These are phyloP conservation scores for Epichloe hybrida DNA, from an alignment of 2,329 filamentous ascomycete genomes.

Conservation along the genomic window DNA sequence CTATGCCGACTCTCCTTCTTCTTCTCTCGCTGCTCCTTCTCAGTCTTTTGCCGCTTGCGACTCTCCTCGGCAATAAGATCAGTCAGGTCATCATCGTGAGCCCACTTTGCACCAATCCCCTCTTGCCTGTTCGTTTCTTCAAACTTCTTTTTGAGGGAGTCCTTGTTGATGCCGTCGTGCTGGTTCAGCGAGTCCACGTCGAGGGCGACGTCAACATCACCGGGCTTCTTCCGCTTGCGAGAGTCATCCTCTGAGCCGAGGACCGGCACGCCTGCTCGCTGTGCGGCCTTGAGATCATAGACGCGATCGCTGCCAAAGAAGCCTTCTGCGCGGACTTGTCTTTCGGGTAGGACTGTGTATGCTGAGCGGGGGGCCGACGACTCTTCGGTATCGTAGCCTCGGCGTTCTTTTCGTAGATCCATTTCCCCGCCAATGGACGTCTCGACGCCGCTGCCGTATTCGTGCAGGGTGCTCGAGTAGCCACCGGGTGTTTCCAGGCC, in stretches of 20 bases:
- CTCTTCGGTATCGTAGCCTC: conserved; percentile 82
- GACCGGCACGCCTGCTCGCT: conserved; percentile 47
- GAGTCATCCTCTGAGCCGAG: conserved; percentile 68
- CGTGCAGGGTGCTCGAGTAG: conserved; percentile 65
- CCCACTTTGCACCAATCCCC: conserved; percentile 54
- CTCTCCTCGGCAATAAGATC: conserved; percentile 94
- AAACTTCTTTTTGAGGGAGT: conserved; percentile 67
- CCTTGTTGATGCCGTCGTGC: conserved; percentile 69
- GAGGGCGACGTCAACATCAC: conserved; percentile 85
- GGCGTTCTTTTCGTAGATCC: conserved; percentile 70
- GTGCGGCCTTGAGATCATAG: conserved; percentile 61
- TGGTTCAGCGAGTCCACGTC: conserved; percentile 69
- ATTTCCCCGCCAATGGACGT: conserved; percentile 77
- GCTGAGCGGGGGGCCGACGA: conserved; percentile 60
- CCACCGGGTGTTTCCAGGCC: conserved; percentile 73
- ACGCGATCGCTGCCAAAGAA: conserved; percentile 94
- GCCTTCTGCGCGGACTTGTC: conserved; percentile 69
- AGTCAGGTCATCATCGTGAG: conserved; percentile 74
- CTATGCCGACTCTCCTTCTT: conserved; percentile 42
- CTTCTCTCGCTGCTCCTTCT: conserved; percentile 63
- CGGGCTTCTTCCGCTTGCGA: conserved; percentile 86
- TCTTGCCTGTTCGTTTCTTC: conserved; percentile 57
- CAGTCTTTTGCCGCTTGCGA: conserved; percentile 77
- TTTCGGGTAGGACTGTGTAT: conserved; percentile 82
- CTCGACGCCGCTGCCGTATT: conserved; percentile 57